Percentiles rank a stretch among this genome's conserved stretches.
These are phyloP conservation scores for Candida cerambycidarum DNA, from an alignment of 805 yeast species.

Conservation along the genomic window DNA sequence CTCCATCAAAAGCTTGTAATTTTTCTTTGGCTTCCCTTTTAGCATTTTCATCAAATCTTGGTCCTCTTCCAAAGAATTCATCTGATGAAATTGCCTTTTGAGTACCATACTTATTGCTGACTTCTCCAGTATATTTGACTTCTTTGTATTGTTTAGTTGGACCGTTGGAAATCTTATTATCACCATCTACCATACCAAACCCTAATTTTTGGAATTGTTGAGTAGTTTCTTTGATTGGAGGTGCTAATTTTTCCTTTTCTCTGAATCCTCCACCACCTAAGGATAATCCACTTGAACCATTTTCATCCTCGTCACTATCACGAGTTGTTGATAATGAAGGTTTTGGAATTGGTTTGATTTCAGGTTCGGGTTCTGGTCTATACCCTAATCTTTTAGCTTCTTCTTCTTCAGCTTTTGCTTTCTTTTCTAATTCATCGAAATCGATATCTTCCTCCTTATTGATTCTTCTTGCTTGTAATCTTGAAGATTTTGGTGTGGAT, in stretches of 20 bases:
- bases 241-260: conserved; percentile 16
- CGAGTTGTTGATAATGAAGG: not conserved
- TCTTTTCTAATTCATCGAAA: conserved; percentile 64
- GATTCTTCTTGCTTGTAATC: conserved; percentile 52
- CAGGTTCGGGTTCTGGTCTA: conserved; percentile 40
- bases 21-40: conserved; percentile 81
- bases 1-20: conserved; percentile 77
- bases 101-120: conserved; percentile 72
- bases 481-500: conserved; percentile 53
- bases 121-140: conserved; percentile 70
- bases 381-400: conserved; percentile 58
- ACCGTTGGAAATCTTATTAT: conserved; percentile 40
- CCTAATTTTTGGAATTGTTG: conserved; percentile 81
- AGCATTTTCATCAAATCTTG: conserved; percentile 69
- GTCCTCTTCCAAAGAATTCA: conserved; percentile 87
- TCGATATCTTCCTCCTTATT: conserved; percentile 54
- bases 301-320: conserved; percentile 2
- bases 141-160: conserved; percentile 46
- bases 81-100: conserved; percentile 97
- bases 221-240: conserved; percentile 49
- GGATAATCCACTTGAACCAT: conserved; percentile 2
- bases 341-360: conserved; percentile 4
- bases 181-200: conserved; percentile 80
- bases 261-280: conserved; percentile 8
- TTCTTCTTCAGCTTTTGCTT: conserved; percentile 81